These are phyloP conservation scores for Verticillium isaacii DNA, from an alignment of 2,329 filamentous ascomycete genomes.

Conservation along the genomic window DNA sequence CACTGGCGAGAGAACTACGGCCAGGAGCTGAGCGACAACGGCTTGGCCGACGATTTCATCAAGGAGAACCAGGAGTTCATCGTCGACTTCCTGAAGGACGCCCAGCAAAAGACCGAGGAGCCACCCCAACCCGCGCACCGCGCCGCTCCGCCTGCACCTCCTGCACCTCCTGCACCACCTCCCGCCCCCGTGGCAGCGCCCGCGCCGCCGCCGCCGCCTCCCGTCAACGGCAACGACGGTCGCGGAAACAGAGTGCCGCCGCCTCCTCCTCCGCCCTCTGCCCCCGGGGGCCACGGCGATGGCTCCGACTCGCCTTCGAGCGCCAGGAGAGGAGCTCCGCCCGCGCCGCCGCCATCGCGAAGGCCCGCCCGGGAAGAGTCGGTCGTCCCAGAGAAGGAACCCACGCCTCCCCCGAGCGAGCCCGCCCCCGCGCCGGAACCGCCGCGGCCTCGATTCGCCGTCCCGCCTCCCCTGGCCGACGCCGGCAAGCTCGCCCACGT, in stretches of 20 bases:
- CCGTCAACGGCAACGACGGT: constrained; percentile 26
- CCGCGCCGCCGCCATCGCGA: constrained; percentile 56
- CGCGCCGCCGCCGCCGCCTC: constrained; percentile 18
- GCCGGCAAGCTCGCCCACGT: constrained; percentile 78
- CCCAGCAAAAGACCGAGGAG: constrained; percentile 37
- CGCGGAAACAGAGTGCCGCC: constrained; percentile 28
- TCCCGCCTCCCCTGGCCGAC: constrained; percentile 79
- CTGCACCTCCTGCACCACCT: constrained; percentile 14
- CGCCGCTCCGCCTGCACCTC: constrained; percentile 13
- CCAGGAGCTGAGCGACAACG: constrained; percentile 57
- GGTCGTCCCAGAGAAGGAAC: constrained; percentile 19
- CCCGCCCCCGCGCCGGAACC: constrained; percentile 12
- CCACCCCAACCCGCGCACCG: constrained; percentile 10
- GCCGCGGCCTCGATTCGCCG: constrained; percentile 42
- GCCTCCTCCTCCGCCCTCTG: constrained; percentile 25
- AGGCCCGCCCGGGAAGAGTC: constrained; percentile 37
- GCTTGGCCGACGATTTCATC: constrained; percentile 62
- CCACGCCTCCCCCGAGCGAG: constrained; percentile 60
- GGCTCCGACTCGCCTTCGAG: constrained; percentile 37
- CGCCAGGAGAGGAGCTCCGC: constrained; percentile 38
- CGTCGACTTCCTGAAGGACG: constrained; percentile 56
- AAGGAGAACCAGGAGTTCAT: constrained; percentile 66
- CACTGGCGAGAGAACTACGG: constrained; percentile 63
- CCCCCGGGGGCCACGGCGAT: constrained; percentile 13
- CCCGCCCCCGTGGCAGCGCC: constrained; percentile 9